A percentile compares a stretch with the other conserved stretches of the same genome.
Conservation (phyloP, 176 grass and related monocot genomes). For the Miscanthus lutarioriparius region DNA sequence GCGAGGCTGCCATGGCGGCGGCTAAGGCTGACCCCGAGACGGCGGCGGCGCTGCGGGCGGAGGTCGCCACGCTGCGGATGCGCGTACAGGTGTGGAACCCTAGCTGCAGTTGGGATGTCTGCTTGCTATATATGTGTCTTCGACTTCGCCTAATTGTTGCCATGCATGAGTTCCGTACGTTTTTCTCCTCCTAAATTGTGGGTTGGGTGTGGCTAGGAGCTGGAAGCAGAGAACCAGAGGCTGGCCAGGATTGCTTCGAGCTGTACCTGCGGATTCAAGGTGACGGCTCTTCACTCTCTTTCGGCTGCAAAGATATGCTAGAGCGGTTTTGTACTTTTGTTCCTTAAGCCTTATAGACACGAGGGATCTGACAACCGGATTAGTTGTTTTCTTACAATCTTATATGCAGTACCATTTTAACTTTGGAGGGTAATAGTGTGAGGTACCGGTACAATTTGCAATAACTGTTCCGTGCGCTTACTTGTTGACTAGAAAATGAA, state of each 20-base stretch:
- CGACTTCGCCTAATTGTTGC: background rate
- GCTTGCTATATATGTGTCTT: background rate
- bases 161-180: background rate
- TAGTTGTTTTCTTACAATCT: background rate
- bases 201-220: slow-evolving; percentile 50
- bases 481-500: background rate
- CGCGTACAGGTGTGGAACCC: slow-evolving; percentile 20
- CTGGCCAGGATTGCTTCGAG: slow-evolving; percentile 43
- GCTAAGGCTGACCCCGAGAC: slow-evolving; percentile 2
- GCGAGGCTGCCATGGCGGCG: slow-evolving; percentile 30
- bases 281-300: slow-evolving; percentile 31
- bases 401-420: background rate
- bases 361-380: background rate
- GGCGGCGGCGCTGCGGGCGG: slow-evolving; percentile 13
- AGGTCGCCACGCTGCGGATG: slow-evolving; percentile 30
- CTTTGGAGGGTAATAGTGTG: background rate
- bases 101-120: background rate
- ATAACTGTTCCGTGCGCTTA: background rate
- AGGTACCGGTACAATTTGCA: background rate
- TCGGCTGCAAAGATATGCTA: background rate
- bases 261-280: slow-evolving; percentile 66
- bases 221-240: slow-evolving; percentile 71
- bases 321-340: slow-evolving; percentile 24
- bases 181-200: background rate
- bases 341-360: background rate